These are phyloP conservation scores for Geotrichum aggregatum DNA, from an alignment of 1,139 yeast species.

Conservation along the genomic window DNA sequence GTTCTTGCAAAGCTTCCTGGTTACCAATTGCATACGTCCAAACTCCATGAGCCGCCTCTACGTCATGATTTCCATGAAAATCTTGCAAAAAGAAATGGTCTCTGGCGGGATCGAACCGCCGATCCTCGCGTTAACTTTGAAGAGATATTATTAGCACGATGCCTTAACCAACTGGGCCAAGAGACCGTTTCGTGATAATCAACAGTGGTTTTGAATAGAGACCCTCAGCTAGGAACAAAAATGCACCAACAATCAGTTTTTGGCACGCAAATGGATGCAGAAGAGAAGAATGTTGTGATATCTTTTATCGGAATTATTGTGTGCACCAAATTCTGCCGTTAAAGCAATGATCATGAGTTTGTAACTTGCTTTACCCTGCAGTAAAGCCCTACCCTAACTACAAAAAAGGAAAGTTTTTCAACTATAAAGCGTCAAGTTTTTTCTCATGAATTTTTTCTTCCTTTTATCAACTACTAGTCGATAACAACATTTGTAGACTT, in stretches of 20 bases:
- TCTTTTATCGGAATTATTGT: not conserved
- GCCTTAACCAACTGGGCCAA: conserved; percentile 15
- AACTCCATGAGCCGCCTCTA: not conserved
- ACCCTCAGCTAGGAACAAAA: too few species aligned
- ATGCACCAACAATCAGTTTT: not conserved
- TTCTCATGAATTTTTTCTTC: not conserved
- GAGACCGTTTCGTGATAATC: not conserved
- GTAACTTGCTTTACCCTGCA: not conserved
- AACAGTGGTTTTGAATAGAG: too few species aligned
- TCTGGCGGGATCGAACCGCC: conserved; percentile 35
- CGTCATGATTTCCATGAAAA: not conserved
- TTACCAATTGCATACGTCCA: not conserved
- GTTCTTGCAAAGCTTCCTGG: too few species aligned
- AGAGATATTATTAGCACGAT: conserved; percentile 25
- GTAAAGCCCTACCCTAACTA: not conserved
- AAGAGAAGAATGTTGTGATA: not conserved
- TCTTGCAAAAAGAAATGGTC: conserved; percentile 25
- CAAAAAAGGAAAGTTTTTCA: not conserved
- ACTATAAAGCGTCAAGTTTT: not conserved
- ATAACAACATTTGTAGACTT: not conserved
- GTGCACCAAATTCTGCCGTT: not conserved
- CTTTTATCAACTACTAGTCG: not conserved
- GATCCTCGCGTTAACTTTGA: conserved; percentile 13
- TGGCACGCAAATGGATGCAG: not conserved
- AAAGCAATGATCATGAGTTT: not conserved